Conservation (phyloP, 768 basidiomycete species). For the Lentinula aciculospora region DNA sequence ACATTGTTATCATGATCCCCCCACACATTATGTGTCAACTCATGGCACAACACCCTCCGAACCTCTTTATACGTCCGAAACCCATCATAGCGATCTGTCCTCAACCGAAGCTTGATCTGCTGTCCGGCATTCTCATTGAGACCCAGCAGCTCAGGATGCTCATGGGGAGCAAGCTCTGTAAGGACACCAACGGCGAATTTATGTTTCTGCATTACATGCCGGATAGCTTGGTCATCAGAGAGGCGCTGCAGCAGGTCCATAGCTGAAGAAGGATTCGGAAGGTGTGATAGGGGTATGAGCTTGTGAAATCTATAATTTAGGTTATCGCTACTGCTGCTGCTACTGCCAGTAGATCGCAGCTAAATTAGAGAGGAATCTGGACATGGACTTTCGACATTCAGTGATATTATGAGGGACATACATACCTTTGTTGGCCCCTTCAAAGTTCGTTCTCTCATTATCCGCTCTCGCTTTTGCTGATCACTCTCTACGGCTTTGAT, state of each 20-base stretch:
- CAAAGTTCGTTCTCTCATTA: constrained; percentile 52
- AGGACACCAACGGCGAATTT: constrained; percentile 61
- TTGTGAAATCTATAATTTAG: constrained; percentile 58
- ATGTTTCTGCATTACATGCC: constrained; percentile 66
- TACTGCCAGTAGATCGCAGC: constrained; percentile 50
- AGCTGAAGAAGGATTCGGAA: constrained; percentile 59
- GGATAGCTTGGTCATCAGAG: constrained; percentile 66
- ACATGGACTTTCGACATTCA: not conserved
- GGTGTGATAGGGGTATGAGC: constrained; percentile 53
- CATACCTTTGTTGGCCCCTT: constrained; percentile 56
- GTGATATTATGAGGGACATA: not conserved
- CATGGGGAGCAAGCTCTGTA: constrained; percentile 77
- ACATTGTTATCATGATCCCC: constrained; percentile 70
- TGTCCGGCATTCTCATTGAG: constrained; percentile 60
- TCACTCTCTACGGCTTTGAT: constrained; percentile 55
- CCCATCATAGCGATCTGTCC: constrained; percentile 69
- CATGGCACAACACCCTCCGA: constrained; percentile 69
- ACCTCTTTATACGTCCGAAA: constrained; percentile 62
- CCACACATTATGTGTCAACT: constrained; percentile 73
- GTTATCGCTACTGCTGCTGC: constrained; percentile 25
- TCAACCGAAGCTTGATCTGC: constrained; percentile 60
- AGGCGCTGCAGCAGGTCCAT: constrained; percentile 49
- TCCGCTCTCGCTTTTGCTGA: constrained; percentile 47
- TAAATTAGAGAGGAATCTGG: constrained; percentile 14
- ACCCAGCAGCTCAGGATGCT: constrained; percentile 64